A percentile compares a stretch with the other conserved stretches of the same genome.
These are phyloP conservation scores for Karstenula rhodostoma DNA, from an alignment of 2,329 filamentous ascomycete species.

Conservation along the genomic window DNA sequence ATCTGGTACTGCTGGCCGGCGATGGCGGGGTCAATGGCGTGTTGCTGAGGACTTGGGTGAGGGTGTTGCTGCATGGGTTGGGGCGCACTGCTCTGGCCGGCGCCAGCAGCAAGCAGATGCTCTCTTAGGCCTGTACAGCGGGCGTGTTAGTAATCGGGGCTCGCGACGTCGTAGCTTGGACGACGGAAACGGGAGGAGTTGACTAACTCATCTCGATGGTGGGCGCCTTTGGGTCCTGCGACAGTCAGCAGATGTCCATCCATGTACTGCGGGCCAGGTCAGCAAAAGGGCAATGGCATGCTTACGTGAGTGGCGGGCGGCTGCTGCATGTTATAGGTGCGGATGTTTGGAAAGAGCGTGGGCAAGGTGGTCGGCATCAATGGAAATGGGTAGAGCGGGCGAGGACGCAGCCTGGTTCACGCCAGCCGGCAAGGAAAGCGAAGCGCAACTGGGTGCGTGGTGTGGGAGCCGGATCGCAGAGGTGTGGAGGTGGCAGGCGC, in stretches of 20 bases:
- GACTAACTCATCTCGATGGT: conserved; percentile 55
- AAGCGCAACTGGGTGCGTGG: conserved; percentile 16
- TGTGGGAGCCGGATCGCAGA: conserved; percentile 7
- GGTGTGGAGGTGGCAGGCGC: conserved; percentile 4
- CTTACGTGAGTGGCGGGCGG: conserved; percentile 62
- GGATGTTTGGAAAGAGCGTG: conserved; percentile 45
- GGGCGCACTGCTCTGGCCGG: conserved; percentile 49
- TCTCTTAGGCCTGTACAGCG: conserved; percentile 65
- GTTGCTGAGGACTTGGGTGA: conserved; percentile 55
- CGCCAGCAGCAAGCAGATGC: conserved; percentile 66
- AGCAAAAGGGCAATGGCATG: conserved; percentile 29
- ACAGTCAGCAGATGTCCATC: conserved; percentile 38
- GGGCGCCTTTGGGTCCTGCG: conserved; percentile 45
- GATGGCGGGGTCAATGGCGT: conserved; percentile 67
- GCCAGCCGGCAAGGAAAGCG: conserved; percentile 12
- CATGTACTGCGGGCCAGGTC: not conserved
- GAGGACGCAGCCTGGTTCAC: not conserved
- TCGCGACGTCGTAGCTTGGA: conserved; percentile 13
- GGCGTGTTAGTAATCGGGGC: conserved; percentile 43
- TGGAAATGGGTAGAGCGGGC: conserved; percentile 14
- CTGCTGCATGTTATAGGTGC: conserved; percentile 49
- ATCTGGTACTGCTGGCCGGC: conserved; percentile 60
- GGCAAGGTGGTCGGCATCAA: conserved; percentile 38
- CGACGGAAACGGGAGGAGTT: conserved; percentile 20
- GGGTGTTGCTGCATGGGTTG: conserved; percentile 38